phyloP scores from a whole-genome alignment of 192 early-diverging fungal species.

The Entomortierella lignicola region DNA sequence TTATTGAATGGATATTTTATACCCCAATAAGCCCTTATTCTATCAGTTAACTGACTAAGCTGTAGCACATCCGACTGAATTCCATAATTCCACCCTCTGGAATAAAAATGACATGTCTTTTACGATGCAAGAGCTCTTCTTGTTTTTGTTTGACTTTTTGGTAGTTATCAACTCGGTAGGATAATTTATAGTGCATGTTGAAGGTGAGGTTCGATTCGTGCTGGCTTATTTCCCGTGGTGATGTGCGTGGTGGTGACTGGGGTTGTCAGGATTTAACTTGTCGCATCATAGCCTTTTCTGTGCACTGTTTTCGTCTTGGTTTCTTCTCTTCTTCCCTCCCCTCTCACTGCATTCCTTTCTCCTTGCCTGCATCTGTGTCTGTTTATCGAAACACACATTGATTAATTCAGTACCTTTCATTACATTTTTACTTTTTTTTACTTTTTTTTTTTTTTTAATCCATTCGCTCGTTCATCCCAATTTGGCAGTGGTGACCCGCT shows the following conservation, averaged over 20 bases:
- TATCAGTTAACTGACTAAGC: too few relatives aligned
- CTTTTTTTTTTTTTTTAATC: background rate
- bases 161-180: too few relatives aligned
- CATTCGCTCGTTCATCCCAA: background rate
- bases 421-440: background rate
- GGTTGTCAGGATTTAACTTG: background rate
- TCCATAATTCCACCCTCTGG: too few relatives aligned
- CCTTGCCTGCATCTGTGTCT: background rate
- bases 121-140: too few relatives aligned
- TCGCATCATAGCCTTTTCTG: background rate
- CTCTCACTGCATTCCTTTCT: background rate
- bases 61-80: too few relatives aligned
- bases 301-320: background rate
- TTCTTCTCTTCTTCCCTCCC: background rate
- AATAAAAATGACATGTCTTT: too few relatives aligned
- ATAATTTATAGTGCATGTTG: too few relatives aligned
- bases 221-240: conserved; percentile 9
- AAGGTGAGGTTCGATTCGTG: background rate
- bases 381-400: background rate
- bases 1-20: too few relatives aligned
- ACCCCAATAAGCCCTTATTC: too few relatives aligned
- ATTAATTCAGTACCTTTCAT: background rate
- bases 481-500: background rate
- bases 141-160: too few relatives aligned
- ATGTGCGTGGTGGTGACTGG: too few relatives aligned